Evolutionary conservation across 2,329 filamentous ascomycete genomes (phyloP), one percentile per base, ranked within the genome.

Genomic region (Coniochaeta hoffmannii): DNA sequence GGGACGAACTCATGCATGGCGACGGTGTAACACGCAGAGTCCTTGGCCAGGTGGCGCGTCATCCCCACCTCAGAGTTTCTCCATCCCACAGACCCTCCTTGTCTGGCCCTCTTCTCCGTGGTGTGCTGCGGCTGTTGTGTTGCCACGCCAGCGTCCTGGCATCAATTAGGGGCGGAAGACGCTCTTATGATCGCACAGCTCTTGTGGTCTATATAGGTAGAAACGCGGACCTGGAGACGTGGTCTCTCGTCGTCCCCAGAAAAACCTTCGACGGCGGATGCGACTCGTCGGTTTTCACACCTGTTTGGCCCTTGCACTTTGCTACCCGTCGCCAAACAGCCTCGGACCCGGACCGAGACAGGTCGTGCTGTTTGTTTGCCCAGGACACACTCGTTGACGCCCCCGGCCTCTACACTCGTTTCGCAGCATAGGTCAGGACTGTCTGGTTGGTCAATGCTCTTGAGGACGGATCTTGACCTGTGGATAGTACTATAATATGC

Each of bases 331-430:
- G 30, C 38, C 50, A 53, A 50, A 26, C 35, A 31, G 14, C 26
- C 36, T 50, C 35, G 46, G 35, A 14, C 15, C 34, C 32, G 22
- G 38, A 51, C 36, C 38, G 34, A 49, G 53, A 58, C 52, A 58
- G 51, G 50, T 51, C 46, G 49, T 46, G 22, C 38, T 36, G 35
- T 50, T 34, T 51, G 44, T 60, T 38, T 31, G 28, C n/a, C n/a
- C n/a, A n/a, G n/a, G 49, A 31, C 3, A 35, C 36, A 11, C 44
- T 56, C 58, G 54, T 62, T 60, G 58, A 54, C 31, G 11, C 28
- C 19, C 49, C 24, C 26, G 6, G 11, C 28, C 12, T 51, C 17
- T 51, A 54, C 52, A 49, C 56, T 31, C 53, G 34, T 38, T 56
- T 50, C 19, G 11, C 9, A n/a, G n/a, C 30, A 34, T 50, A 32